Base-by-base conservation (phyloP, 345 rosid genomes). In the Salix purpurea region DNA sequence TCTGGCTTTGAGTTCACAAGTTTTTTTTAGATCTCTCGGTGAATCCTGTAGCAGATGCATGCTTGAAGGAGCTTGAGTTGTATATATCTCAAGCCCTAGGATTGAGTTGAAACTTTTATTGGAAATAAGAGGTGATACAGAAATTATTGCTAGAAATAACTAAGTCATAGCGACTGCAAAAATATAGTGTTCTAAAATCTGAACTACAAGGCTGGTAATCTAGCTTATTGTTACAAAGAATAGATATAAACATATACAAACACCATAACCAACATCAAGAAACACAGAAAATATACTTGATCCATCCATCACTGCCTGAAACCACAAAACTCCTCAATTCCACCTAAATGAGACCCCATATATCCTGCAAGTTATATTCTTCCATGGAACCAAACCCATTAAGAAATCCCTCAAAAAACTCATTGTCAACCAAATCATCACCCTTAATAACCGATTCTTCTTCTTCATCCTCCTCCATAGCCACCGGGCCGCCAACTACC, bases 311-410 rank as follows among this genome's bases (percentile, higher is more conserved):
- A 26, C 19, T 2, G 66, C 36, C 60, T 50, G 42, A 69, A 9
- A 18, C 61, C 75, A 64, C 65, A 40, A 13, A 68, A 76, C 16
- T 36, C 71, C 52, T 73, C 66, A 64, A 77, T 73, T 42, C 74
- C 76, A 52, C 37, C 28, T 18, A 37, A 11, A 50, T 83, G 81
- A 34, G 84, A 60, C 9, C 71, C 74, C 76, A 85, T 64, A 87
- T 58, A 69, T 85, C 92, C 66, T 82, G 85, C 69, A 86, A 82
- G 76, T 78, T 67, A 61, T 76, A 83, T 52, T 74, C 76, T 1
- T 85, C 89, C 36, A 85, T 76, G 1, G 90, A 76, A 19, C 84
- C 86, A 37, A 87, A 86, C 52, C 80, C 92, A 74, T 85, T 84
- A 24, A 87, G 88, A 79, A 87, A 74, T 6, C 87, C 88, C 7